Evolutionary conservation across 2,329 filamentous ascomycete species (phyloP), one percentile per base, ranked within the genome.

Genomic region (Fusarium vanettenii): DNA sequence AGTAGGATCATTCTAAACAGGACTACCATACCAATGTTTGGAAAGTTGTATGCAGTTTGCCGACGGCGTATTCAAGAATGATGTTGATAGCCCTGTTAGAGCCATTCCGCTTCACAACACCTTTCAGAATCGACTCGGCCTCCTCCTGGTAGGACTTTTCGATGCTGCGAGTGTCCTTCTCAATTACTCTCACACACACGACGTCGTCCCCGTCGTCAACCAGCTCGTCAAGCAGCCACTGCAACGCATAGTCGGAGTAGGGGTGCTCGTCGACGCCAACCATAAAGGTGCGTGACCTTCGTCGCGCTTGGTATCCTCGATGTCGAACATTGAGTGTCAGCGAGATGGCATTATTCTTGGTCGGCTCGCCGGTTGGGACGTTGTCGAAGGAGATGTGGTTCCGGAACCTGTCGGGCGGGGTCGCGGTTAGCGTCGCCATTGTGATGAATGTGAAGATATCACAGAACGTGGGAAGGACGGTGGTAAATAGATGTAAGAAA

Each of bases 141-240:
- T 97, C 93, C 22, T 91, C 88, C 45, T 92, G 91, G 82, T 98
- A 97, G 61, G 89, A 88, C 61, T 90, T 92, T 66, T 92, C 89
- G 73, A 93, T 90, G 16, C 91, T 87, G 62, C 92, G 93, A 61
- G 92, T 89, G 73, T 96, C 94, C 80, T 94, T 95, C 80, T 98
- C 95, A 50, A 97, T 90, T 3, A 97, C 95, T 62, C 94, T 90
- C 59, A 98, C 89, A 83, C 95, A 98, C 10, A 98, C 93, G 67
- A 98, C 92, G 83, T 98, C 95, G 80, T 98, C 95, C 20, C 95
- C 95, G 79, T 98, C 95, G 78, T 98, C 95, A 45, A 98, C 94
- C 66, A 98, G 88, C 84, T 97, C 95, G 78, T 97, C 94, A 43
- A 98, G 90, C 60, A 98, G 88, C 95, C 95, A 98, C 82, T 97